These are phyloP conservation scores for Mycena indigotica DNA, from an alignment of 768 basidiomycete species.

Conservation along the genomic window DNA sequence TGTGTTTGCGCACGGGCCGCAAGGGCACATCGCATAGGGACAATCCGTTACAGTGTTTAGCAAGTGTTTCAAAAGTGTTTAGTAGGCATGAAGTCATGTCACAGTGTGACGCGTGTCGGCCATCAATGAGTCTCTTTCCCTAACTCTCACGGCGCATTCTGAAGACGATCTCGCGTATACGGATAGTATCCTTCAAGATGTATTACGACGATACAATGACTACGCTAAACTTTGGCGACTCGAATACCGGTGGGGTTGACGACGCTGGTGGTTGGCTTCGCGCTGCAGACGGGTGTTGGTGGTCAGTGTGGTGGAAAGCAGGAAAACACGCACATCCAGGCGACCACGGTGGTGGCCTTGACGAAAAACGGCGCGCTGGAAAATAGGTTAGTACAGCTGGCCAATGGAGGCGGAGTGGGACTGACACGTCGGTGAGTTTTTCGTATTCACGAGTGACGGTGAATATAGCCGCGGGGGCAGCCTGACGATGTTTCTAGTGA, in stretches of 20 bases:
- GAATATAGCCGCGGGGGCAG: conserved; percentile 15
- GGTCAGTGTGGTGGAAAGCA: neutral
- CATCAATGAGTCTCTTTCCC: too few species aligned
- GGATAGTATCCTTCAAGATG: neutral
- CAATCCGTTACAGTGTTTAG: too few species aligned
- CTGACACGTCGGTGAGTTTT: conserved; percentile 28
- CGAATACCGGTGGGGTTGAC: neutral
- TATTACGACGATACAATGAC: neutral
- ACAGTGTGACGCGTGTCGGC: too few species aligned
- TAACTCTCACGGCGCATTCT: too few species aligned
- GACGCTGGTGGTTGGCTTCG: conserved; percentile 19
- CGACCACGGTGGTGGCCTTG: conserved; percentile 29
- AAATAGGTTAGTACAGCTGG: too few species aligned
- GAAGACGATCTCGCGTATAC: too few species aligned
- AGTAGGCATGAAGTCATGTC: too few species aligned
- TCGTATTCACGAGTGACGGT: conserved; percentile 30
- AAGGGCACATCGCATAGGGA: too few species aligned
- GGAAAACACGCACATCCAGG: conserved; percentile 35
- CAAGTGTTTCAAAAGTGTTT: too few species aligned
- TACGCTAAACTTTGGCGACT: neutral
- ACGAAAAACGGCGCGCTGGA: conserved; percentile 34
- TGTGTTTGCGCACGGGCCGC: too few species aligned
- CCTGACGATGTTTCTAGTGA: neutral
- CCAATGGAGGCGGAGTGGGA: too few species aligned
- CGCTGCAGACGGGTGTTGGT: conserved; percentile 2